Evolutionary conservation across 148 eudicot species (phyloP).

Genomic region (Camellia sinensis): DNA sequence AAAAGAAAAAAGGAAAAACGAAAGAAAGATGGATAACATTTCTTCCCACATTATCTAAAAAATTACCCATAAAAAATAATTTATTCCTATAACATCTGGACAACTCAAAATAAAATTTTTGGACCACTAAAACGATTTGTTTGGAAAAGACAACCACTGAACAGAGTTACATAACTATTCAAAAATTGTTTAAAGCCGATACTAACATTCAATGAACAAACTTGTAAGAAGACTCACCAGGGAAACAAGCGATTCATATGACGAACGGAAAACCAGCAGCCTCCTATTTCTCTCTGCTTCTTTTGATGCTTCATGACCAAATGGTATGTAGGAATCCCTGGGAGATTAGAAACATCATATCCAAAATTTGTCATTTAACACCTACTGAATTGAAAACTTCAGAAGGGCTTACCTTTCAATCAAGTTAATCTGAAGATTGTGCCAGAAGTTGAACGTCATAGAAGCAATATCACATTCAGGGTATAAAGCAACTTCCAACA

Average conservation of each 20-base stretch:
- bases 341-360: conserved; percentile 10
- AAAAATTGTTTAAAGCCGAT: background rate
- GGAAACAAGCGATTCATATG: conserved; percentile 87
- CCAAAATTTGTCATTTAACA: background rate
- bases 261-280: conserved; percentile 64
- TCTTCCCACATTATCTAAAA: background rate
- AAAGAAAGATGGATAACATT: background rate
- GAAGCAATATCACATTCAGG: conserved; percentile 97
- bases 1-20: no score
- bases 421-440: conserved; percentile 78
- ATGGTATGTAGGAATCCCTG: conserved; percentile 62
- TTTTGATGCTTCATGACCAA: conserved; percentile 57
- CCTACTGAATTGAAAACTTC: background rate
- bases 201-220: background rate
- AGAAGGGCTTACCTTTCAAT: conserved; percentile 56
- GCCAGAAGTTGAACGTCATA: conserved; percentile 99
- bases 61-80: background rate
- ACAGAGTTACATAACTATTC: background rate
- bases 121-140: background rate
- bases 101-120: background rate
- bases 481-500: conserved; percentile 91
- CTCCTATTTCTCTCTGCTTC: conserved; percentile 81
- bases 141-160: background rate
- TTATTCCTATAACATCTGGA: background rate
- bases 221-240: conserved; percentile 53